Evolutionary conservation across 1,284 basidiomycete genomes (phyloP).

Genomic region (Neotropicomus parvogracilis): DNA sequence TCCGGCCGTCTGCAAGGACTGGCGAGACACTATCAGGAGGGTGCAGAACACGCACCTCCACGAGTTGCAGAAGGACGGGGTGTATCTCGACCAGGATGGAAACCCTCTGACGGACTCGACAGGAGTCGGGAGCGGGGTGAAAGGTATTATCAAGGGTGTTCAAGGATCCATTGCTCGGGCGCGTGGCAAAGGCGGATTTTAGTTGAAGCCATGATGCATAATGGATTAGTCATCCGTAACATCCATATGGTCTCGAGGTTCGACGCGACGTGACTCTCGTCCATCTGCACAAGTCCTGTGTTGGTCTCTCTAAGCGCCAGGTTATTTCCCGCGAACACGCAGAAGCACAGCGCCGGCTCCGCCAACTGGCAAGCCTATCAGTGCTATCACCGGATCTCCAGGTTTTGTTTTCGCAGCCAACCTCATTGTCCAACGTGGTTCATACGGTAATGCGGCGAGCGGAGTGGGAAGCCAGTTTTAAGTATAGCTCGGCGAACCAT

Average conservation of each 20-base stretch:
- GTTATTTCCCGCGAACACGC: background rate
- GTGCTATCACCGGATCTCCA: background rate
- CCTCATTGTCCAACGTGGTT: conserved; percentile 5
- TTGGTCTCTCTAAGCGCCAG: background rate
- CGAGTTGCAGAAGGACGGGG: conserved; percentile 58
- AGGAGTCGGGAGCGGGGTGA: conserved; percentile 31
- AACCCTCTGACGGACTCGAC: conserved; percentile 36
- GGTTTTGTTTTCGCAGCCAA: background rate
- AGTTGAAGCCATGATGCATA: no score
- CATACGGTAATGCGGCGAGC: conserved; percentile 16
- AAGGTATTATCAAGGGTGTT: conserved; percentile 32
- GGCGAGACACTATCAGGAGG: conserved; percentile 58
- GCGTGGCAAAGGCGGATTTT: conserved; percentile 31
- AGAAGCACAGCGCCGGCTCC: background rate
- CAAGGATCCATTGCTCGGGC: conserved; percentile 35
- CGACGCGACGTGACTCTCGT: background rate
- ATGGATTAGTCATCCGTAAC: conserved; percentile 19
- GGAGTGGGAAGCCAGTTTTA: conserved; percentile 36
- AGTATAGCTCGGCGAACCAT: conserved; percentile 34
- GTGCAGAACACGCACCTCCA: conserved; percentile 74
- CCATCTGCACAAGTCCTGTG: conserved; percentile 1
- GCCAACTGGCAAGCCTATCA: background rate
- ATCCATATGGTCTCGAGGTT: conserved; percentile 12
- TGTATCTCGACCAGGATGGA: conserved; percentile 62
- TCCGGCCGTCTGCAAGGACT: conserved; percentile 54